Evolutionary conservation across 2,329 filamentous ascomycete species (phyloP).

Genomic region (Elsinoe necatrix): DNA sequence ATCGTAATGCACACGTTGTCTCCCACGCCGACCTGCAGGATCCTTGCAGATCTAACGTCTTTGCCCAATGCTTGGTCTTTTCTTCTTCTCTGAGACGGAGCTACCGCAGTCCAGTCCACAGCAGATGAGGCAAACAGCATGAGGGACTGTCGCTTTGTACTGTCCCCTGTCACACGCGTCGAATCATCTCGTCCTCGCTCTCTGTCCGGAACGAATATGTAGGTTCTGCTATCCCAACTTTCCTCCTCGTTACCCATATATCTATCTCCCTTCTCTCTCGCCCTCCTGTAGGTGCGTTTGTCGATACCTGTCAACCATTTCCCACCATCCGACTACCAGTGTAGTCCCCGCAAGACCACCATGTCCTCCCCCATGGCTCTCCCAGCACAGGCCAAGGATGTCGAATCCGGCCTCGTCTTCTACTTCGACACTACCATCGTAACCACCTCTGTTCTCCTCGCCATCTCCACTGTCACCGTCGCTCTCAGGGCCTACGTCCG

Average conservation of each 20-base stretch:
- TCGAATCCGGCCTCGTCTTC: slow-evolving; percentile 9
- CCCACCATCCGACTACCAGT: neutral
- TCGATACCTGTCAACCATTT: slow-evolving; percentile 4
- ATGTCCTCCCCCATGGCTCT: slow-evolving; percentile 16
- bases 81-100: neutral
- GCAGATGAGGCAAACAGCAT: slow-evolving; percentile 4
- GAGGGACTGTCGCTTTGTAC: neutral
- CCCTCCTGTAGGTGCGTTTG: slow-evolving; percentile 1
- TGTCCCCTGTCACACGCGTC: slow-evolving; percentile 11
- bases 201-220: neutral
- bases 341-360: neutral
- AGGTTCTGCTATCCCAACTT: neutral
- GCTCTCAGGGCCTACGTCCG: slow-evolving; percentile 29
- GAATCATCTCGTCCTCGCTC: slow-evolving; percentile 9
- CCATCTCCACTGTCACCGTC: slow-evolving; percentile 28
- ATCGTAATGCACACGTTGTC: neutral
- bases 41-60: slow-evolving; percentile 3
- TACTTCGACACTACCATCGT: neutral
- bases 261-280: neutral
- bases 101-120: neutral
- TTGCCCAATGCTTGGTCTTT: slow-evolving; percentile 3
- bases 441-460: slow-evolving; percentile 21
- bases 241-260: neutral
- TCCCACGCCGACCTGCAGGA: neutral
- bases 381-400: slow-evolving; percentile 2